These are phyloP conservation scores for Lepraria neglecta DNA, from an alignment of 495 filamentous ascomycete species.

Conservation along the genomic window DNA sequence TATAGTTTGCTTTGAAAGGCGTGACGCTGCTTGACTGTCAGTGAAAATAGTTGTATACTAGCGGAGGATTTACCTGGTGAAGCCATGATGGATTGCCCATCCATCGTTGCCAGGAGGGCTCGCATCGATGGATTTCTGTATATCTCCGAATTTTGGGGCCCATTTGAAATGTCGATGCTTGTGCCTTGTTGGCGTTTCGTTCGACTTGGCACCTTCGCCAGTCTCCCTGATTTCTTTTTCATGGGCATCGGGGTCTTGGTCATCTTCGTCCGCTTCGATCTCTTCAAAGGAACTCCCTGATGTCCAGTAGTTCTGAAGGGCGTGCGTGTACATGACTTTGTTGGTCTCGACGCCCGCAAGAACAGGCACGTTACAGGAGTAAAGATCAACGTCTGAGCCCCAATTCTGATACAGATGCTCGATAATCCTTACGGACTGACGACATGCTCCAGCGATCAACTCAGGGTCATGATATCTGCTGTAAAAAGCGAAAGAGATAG, in stretches of 20 bases:
- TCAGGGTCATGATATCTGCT: conserved; percentile 68
- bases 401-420: conserved; percentile 72
- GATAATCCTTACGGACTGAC: conserved; percentile 63
- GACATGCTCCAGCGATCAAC: conserved; percentile 67
- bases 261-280: conserved; percentile 48
- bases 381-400: conserved; percentile 67
- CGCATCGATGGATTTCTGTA: conserved; percentile 75
- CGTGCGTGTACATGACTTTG: conserved; percentile 69
- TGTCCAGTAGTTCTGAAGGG: conserved; percentile 85
- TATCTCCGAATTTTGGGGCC: conserved; percentile 80
- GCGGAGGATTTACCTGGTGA: conserved; percentile 63
- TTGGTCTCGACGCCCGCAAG: conserved; percentile 57
- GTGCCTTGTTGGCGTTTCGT: conserved; percentile 36
- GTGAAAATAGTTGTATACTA: background rate
- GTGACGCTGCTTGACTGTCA: conserved; percentile 57
- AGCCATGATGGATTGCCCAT: conserved; percentile 83
- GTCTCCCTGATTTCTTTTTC: conserved; percentile 60
- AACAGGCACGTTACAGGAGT: conserved; percentile 81
- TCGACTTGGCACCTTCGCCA: conserved; percentile 25
- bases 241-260: conserved; percentile 46
- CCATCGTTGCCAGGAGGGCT: conserved; percentile 83
- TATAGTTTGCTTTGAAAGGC: conserved; percentile 86
- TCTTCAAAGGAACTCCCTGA: conserved; percentile 79
- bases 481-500: conserved; percentile 83
- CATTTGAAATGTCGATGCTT: conserved; percentile 88